phyloP scores from a whole-genome alignment of 2,329 filamentous ascomycete species.

The Aureobasidium sp. region DNA sequence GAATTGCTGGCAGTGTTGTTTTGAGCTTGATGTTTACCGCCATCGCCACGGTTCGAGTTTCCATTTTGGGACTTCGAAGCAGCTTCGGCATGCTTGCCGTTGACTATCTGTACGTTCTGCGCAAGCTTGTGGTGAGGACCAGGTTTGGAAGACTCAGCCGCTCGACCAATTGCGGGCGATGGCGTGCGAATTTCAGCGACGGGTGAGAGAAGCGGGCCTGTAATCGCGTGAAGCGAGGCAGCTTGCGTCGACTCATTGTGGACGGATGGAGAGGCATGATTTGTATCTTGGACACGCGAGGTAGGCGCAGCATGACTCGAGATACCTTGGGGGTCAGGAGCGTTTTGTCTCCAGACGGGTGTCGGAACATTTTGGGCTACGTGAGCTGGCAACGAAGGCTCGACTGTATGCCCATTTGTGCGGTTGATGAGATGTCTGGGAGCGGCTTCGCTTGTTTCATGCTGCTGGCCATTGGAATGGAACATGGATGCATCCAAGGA shows the following conservation, averaged over 20 bases:
- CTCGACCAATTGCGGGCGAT: conserved; percentile 57
- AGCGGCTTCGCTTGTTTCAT: neutral
- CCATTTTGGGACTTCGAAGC: conserved; percentile 8
- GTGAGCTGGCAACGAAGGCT: neutral
- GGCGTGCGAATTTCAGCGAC: conserved; percentile 68
- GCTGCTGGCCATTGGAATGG: conserved; percentile 2
- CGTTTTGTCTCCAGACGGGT: conserved; percentile 1
- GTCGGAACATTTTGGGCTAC: conserved; percentile 4
- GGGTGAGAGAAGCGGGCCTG: conserved; percentile 53
- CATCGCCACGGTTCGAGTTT: neutral
- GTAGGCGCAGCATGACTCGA: neutral
- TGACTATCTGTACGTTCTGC: conserved; percentile 25
- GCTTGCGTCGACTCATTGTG: neutral
- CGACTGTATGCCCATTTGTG: neutral
- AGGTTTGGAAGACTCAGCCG: conserved; percentile 35
- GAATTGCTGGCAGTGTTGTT: conserved; percentile 6
- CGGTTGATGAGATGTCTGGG: neutral
- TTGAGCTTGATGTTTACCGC: conserved; percentile 8
- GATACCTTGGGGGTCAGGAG: neutral
- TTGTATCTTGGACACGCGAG: neutral
- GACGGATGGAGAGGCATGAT: neutral
- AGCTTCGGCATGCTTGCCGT: conserved; percentile 21
- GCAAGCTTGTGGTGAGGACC: conserved; percentile 12
- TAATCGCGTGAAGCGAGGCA: neutral
- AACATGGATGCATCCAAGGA: conserved; percentile 1